Evolutionary conservation across 2,329 filamentous ascomycete species (phyloP).

Genomic region (Verticillium albo-atrum): DNA sequence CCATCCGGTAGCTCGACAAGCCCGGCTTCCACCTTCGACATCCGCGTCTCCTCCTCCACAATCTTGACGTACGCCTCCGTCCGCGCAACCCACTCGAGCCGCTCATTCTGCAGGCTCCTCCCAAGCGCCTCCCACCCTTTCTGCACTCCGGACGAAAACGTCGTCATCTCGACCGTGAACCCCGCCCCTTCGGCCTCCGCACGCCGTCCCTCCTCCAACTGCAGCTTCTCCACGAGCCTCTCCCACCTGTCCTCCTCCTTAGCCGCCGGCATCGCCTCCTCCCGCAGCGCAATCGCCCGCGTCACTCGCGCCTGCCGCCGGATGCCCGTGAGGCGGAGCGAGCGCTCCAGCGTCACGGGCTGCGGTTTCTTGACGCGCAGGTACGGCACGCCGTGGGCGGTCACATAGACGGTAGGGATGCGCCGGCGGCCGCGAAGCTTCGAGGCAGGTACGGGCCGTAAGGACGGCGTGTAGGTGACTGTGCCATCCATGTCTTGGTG

Average conservation of each 20-base stretch:
- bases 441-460: constrained; percentile 42
- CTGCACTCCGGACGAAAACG: neutral
- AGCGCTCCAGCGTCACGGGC: constrained; percentile 24
- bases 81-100: constrained; percentile 35
- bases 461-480: constrained; percentile 42
- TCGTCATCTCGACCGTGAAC: neutral
- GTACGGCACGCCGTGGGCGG: constrained; percentile 56
- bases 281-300: constrained; percentile 25
- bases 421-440: constrained; percentile 43
- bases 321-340: constrained; percentile 45
- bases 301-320: constrained; percentile 36
- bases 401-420: constrained; percentile 52
- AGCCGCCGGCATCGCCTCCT: constrained; percentile 26
- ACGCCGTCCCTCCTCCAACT: neutral
- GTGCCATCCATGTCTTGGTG: constrained; percentile 25
- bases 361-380: constrained; percentile 65
- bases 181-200: neutral
- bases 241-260: constrained; percentile 48
- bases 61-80: constrained; percentile 34
- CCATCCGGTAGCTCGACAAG: neutral
- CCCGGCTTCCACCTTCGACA: constrained; percentile 10
- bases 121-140: constrained; percentile 1
- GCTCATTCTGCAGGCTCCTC: constrained; percentile 22
- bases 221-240: constrained; percentile 21
- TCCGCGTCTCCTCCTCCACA: constrained; percentile 30